Conservation (phyloP, 805 yeast species). For the Candida sithepensis region DNA sequence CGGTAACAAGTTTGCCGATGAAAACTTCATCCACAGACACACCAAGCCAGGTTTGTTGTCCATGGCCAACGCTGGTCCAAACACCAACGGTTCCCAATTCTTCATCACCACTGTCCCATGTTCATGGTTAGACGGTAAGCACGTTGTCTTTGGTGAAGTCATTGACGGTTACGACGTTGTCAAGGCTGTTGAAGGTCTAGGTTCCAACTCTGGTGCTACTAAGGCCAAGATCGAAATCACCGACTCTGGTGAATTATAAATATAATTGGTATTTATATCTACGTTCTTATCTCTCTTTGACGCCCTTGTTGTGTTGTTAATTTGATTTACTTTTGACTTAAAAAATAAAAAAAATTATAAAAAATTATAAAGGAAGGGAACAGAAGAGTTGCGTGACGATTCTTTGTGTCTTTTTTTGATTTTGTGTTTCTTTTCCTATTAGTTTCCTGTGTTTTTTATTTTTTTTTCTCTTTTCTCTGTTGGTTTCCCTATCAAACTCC, state of each 20-base stretch:
- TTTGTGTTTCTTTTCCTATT: no score
- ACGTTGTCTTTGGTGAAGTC: conserved; percentile 77
- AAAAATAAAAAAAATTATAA: not conserved
- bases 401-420: no score
- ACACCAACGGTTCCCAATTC: conserved; percentile 90
- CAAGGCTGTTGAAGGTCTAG: conserved; percentile 76
- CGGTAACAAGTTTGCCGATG: conserved; percentile 58
- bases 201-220: conserved; percentile 50
- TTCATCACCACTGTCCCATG: conserved; percentile 79
- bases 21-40: conserved; percentile 72
- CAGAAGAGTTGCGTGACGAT: no score
- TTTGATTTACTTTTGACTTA: not conserved
- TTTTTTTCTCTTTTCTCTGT: no score
- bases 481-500: no score
- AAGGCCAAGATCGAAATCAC: conserved; percentile 49
- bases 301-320: no score
- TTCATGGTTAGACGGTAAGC: conserved; percentile 78
- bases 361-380: no score
- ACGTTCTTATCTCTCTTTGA: no score
- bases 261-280: not conserved
- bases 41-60: conserved; percentile 77
- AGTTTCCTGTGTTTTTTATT: no score
- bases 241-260: conserved; percentile 54
- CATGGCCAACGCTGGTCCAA: conserved; percentile 93
- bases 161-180: conserved; percentile 64